phyloP scores from a whole-genome alignment of 2,329 filamentous ascomycete genomes.

The Diaporthe ampelina region DNA sequence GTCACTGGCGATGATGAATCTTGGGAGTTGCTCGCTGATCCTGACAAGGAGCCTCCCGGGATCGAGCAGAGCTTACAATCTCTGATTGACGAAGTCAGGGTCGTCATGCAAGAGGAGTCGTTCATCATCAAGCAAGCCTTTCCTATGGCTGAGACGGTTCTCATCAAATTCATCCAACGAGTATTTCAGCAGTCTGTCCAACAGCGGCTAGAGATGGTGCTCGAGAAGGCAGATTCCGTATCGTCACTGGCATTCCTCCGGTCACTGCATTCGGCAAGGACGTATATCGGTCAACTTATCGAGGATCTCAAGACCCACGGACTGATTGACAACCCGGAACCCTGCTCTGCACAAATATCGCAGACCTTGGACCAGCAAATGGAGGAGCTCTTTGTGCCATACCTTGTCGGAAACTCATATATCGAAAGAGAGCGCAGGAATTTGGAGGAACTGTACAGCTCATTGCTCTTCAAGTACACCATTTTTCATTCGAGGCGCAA shows the following conservation, averaged over 20 bases:
- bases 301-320: conserved; percentile 96
- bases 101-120: conserved; percentile 97
- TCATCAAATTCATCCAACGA: conserved; percentile 92
- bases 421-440: conserved; percentile 78
- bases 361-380: conserved; percentile 80
- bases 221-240: conserved; percentile 93
- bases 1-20: conserved; percentile 80
- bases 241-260: conserved; percentile 93
- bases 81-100: conserved; percentile 91
- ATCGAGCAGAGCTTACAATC: conserved; percentile 94
- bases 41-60: conserved; percentile 90
- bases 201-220: conserved; percentile 92
- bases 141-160: conserved; percentile 93
- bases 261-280: conserved; percentile 89
- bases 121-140: conserved; percentile 97
- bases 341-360: conserved; percentile 87
- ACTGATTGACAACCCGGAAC: conserved; percentile 93
- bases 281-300: conserved; percentile 87
- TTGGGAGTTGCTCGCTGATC: conserved; percentile 95
- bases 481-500: conserved; percentile 92
- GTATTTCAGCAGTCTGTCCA: conserved; percentile 99
- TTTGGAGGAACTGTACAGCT: conserved; percentile 87
- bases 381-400: conserved; percentile 82
- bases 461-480: conserved; percentile 94
- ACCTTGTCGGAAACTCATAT: conserved; percentile 77